Percentiles rank a stretch among this genome's conserved stretches.
These are phyloP conservation scores for Aquilaria sinensis DNA, from an alignment of 345 rosid species.

Conservation along the genomic window DNA sequence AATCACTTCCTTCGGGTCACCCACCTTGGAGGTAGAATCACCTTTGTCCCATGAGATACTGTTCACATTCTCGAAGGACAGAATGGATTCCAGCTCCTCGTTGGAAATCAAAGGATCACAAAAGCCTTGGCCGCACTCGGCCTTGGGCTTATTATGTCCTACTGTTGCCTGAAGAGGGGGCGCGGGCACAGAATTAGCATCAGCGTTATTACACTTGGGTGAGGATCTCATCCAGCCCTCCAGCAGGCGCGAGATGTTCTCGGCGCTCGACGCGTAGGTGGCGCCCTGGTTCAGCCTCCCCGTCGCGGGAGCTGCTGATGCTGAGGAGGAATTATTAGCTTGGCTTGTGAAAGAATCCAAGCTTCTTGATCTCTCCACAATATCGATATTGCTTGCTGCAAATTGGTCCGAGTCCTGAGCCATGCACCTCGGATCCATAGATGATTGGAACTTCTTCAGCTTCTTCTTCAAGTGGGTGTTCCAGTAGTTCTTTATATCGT, in stretches of 20 bases:
- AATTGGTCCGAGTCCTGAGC: constrained; percentile 24
- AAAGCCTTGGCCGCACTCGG: no score
- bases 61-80: constrained; percentile 48
- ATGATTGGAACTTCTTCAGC: constrained; percentile 60
- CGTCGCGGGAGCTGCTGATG: constrained; percentile 6
- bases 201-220: constrained; percentile 26
- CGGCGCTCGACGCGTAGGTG: constrained; percentile 87
- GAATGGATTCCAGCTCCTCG: constrained; percentile 54
- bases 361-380: constrained; percentile 14
- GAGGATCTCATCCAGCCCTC: constrained; percentile 88
- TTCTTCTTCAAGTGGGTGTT: constrained; percentile 99
- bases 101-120: constrained; percentile 21
- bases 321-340: background rate
- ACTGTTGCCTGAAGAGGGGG: constrained; percentile 2
- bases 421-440: constrained; percentile 21
- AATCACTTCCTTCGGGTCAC: constrained; percentile 10
- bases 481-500: constrained; percentile 98
- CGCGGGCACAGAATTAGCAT: background rate
- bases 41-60: constrained; percentile 37
- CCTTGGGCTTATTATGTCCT: background rate
- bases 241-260: constrained; percentile 86
- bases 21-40: constrained; percentile 24
- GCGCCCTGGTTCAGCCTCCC: constrained; percentile 14
- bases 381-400: constrained; percentile 9
- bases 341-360: constrained; percentile 20